Base-by-base conservation (phyloP, 75 land plant genomes). In the Ceratopteris richardii region DNA sequence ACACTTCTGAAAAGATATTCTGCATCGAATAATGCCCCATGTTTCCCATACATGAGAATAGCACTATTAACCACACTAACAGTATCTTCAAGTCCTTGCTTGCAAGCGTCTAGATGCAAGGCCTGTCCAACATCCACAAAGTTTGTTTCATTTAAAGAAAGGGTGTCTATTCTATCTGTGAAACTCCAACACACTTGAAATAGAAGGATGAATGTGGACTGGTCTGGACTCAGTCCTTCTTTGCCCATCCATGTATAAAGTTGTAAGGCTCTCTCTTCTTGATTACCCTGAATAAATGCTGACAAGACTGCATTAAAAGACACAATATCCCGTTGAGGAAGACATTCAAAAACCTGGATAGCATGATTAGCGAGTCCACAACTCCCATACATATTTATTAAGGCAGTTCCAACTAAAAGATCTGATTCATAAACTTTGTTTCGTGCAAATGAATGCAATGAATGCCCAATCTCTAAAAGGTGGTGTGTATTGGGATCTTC, bases 61-160 rank as follows among this genome's bases (percentile, higher is more conserved):
- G 75, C 58, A 0, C 69, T 57, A 11, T 73, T 75, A 39, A 54
- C 39, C 18, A 78, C 82, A 54, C 63, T 75, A 50, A 63, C 18
- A 65, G 78, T 70, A 0, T 25, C 19, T 10, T 37, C 55, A 1
- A 72, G 58, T n/a, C 69, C 58, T 5, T 51, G 47, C 37, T 62
- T 75, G 6, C 66, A 17, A 9, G 58, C 70, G 1, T 72, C 73
- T 11, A 44, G 44, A 43, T 83, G 86, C 27, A 78, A 20, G 6
- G 44, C 44, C 12, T 56, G 59, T n/a, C 67, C 81, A 33, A 33
- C 9, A 33, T 33, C 7, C 37, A 33, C 3, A 9, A 33, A 9
- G 7, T 33, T 33, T 3, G 37, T 9, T 4, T 33, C 37, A 3
- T 33, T 9, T 4, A 33, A 33, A 33, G 9, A 4, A 9, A 33